Conservation (phyloP, 1,139 yeast species). For the Yamadazyma pseudoaaseri region DNA sequence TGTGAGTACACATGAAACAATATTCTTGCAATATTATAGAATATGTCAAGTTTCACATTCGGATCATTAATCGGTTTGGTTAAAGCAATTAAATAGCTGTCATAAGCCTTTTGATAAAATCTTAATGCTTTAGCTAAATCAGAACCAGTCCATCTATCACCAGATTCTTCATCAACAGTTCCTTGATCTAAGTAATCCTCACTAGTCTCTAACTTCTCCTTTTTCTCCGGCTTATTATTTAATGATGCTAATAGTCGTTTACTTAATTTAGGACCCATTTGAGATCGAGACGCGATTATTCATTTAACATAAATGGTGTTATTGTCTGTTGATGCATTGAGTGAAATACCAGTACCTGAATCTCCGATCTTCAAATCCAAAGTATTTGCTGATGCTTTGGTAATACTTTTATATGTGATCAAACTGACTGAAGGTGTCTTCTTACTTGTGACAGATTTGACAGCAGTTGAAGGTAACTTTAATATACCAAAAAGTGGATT, state of each 20-base stretch:
- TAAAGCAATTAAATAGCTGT: constrained; percentile 29
- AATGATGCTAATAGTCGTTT: constrained; percentile 13
- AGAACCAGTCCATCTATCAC: constrained; percentile 58
- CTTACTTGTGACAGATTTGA: background rate
- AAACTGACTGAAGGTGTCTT: background rate
- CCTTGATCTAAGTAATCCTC: constrained; percentile 51
- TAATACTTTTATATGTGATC: too few species aligned
- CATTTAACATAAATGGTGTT: too few species aligned
- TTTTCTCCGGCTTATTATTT: constrained; percentile 3
- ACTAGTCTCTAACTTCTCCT: constrained; percentile 21
- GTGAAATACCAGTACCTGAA: constrained; percentile 1
- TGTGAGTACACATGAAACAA: constrained; percentile 48
- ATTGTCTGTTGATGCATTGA: background rate
- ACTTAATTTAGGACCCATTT: constrained; percentile 21
- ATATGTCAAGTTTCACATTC: constrained; percentile 31
- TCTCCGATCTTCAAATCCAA: too few species aligned
- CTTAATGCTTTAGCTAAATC: constrained; percentile 53
- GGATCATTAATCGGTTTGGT: constrained; percentile 6
- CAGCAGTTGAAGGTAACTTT: background rate
- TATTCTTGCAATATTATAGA: constrained; percentile 49
- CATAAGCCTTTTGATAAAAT: constrained; percentile 51
- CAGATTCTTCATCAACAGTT: constrained; percentile 51
- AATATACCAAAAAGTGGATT: background rate
- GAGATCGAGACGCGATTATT: too few species aligned
- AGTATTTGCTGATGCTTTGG: background rate